A percentile compares a stretch with the other conserved stretches of the same genome.
phyloP scores from a whole-genome alignment of 257 asterid genomes.

The Solanum piurae region DNA sequence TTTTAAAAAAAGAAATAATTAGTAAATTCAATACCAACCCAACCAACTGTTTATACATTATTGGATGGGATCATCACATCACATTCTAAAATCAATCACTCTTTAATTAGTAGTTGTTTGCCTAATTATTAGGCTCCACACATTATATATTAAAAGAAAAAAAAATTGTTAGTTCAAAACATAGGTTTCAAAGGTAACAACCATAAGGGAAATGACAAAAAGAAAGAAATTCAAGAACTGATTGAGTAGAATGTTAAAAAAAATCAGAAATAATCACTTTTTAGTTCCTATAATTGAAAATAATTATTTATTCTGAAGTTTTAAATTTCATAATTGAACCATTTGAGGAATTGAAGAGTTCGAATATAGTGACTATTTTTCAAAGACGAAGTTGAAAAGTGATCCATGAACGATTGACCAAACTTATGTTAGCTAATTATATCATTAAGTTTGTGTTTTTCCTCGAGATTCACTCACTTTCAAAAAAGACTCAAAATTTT shows the following conservation, averaged over 20 bases:
- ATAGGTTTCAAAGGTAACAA: not conserved
- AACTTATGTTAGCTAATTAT: not conserved
- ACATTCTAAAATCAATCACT: not conserved
- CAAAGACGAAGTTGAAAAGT: not conserved
- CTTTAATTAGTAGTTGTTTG: constrained; percentile 4
- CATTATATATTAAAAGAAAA: not conserved
- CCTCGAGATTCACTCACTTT: not conserved
- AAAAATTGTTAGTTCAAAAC: not conserved
- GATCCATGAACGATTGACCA: not conserved
- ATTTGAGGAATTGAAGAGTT: not conserved
- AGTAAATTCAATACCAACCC: not conserved
- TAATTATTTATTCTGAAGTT: not conserved
- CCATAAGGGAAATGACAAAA: not conserved
- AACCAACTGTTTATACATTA: not conserved
- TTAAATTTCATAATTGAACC: too few species aligned
- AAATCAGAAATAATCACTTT: not conserved
- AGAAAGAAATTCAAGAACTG: not conserved
- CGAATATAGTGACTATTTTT: not conserved
- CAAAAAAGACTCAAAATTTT: too few species aligned
- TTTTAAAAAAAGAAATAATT: not conserved
- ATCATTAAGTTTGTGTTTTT: too few species aligned
- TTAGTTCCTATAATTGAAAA: not conserved
- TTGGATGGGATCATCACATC: constrained; percentile 1
- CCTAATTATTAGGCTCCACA: constrained; percentile 28
- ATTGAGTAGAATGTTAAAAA: not conserved